Evolutionary conservation across 2,329 filamentous ascomycete species (phyloP).

Genomic region (Trematosphaeria pertusa): DNA sequence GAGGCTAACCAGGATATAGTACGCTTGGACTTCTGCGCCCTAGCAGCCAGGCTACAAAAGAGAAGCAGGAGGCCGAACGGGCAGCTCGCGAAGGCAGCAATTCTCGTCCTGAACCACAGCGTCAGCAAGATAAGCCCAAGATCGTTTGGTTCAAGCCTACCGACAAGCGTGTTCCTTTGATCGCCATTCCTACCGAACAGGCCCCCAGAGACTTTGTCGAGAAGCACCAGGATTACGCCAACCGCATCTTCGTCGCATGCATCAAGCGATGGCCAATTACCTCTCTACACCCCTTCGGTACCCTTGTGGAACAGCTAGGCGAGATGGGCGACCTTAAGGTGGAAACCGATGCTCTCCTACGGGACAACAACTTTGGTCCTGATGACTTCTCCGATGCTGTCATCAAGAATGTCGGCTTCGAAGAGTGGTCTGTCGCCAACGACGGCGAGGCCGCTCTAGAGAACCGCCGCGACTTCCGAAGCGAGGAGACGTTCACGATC

Average conservation of each 20-base stretch:
- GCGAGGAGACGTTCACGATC: slow-evolving; percentile 88
- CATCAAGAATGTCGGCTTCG: slow-evolving; percentile 86
- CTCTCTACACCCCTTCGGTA: slow-evolving; percentile 98
- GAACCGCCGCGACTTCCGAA: slow-evolving; percentile 86
- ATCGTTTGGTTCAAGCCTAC: slow-evolving; percentile 99
- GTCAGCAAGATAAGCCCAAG: slow-evolving; percentile 95
- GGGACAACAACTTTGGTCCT: slow-evolving; percentile 98
- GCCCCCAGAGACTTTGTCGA: slow-evolving; percentile 97
- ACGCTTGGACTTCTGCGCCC: slow-evolving; percentile 92
- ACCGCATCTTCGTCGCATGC: slow-evolving; percentile 97
- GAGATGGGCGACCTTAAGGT: slow-evolving; percentile 98
- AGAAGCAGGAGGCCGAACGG: slow-evolving; percentile 98
- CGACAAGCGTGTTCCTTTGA: slow-evolving; percentile 96
- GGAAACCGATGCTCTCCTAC: slow-evolving; percentile 93
- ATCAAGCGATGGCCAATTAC: slow-evolving; percentile 99
- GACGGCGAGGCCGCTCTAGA: slow-evolving; percentile 79
- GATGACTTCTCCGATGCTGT: slow-evolving; percentile 98
- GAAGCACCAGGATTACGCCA: slow-evolving; percentile 96
- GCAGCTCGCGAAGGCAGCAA: slow-evolving; percentile 83
- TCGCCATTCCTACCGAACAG: slow-evolving; percentile 97
- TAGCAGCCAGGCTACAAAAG: slow-evolving; percentile 97
- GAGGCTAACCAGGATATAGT: slow-evolving; percentile 46
- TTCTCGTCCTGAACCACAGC: slow-evolving; percentile 76
- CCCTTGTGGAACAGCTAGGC: slow-evolving; percentile 93
- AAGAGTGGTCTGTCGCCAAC: slow-evolving; percentile 86